These are phyloP conservation scores for Calonectria pauciramosa DNA, from an alignment of 2,329 filamentous ascomycete genomes.

Conservation along the genomic window DNA sequence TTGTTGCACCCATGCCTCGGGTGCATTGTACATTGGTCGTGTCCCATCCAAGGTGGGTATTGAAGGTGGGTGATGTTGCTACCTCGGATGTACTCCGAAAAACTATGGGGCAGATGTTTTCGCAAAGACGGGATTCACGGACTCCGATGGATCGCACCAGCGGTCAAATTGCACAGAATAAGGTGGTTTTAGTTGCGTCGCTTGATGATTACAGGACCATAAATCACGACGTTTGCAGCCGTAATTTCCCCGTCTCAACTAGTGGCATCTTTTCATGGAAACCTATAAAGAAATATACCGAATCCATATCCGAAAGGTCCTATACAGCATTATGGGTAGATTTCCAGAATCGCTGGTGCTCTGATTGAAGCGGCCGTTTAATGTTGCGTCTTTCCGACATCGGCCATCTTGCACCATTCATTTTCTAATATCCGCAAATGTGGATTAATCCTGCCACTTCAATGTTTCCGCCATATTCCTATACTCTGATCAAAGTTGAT, in stretches of 20 bases:
- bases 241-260: too few species aligned
- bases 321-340: background rate
- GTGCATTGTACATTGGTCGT: background rate
- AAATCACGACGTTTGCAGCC: too few species aligned
- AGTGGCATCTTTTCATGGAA: background rate
- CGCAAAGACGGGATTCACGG: background rate
- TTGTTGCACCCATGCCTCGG: background rate
- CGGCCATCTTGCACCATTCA: background rate
- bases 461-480: too few species aligned
- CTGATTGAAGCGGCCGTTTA: too few species aligned
- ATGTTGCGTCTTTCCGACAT: background rate
- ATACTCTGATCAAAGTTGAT: too few species aligned
- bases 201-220: too few species aligned
- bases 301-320: background rate
- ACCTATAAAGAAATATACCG: background rate
- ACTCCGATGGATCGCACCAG: background rate
- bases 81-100: background rate
- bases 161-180: too few species aligned
- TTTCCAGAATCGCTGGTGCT: too few species aligned
- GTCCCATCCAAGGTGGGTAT: background rate
- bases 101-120: background rate
- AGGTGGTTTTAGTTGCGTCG: too few species aligned
- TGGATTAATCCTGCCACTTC: too few species aligned
- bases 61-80: background rate
- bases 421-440: too few species aligned